Evolutionary conservation across 495 filamentous ascomycete genomes (phyloP).

Genomic region (Podospora conica): DNA sequence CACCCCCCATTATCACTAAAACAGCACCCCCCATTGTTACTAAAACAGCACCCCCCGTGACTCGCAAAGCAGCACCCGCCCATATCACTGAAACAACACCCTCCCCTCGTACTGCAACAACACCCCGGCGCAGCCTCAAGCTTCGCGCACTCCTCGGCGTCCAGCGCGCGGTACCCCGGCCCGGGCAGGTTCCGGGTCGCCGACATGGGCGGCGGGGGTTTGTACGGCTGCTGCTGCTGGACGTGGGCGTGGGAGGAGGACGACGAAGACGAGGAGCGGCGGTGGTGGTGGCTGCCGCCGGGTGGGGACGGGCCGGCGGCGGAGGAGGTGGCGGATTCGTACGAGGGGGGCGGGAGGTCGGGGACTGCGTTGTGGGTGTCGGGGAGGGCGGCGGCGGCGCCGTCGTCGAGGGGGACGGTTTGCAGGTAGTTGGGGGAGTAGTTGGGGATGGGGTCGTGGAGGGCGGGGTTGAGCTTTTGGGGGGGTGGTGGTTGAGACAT

Average conservation of each 20-base stretch:
- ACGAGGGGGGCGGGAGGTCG: not conserved
- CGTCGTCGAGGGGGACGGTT: slow-evolving; percentile 1
- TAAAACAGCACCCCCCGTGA: slow-evolving; percentile 15
- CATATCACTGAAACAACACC: slow-evolving; percentile 9
- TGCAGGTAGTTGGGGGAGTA: not conserved
- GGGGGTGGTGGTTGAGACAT: too few relatives aligned
- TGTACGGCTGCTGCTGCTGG: not conserved
- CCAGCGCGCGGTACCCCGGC: not conserved
- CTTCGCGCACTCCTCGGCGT: not conserved
- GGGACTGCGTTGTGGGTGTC: not conserved
- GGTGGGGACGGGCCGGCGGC: not conserved
- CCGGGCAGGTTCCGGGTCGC: not conserved
- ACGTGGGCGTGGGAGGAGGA: not conserved
- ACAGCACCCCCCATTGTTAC: not conserved
- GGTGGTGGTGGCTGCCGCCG: not conserved
- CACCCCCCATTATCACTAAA: not conserved
- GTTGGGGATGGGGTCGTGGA: not conserved
- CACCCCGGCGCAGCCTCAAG: slow-evolving; percentile 7
- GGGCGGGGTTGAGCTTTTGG: not conserved
- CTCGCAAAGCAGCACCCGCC: slow-evolving; percentile 17
- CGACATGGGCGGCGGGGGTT: not conserved
- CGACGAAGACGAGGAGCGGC: not conserved
- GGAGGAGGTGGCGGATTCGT: not conserved
- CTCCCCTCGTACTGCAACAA: slow-evolving; percentile 12
- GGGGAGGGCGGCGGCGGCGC: not conserved